Evolutionary conservation across 129 eudicot genomes (phyloP).

Genomic region (Artemisia argyi): DNA sequence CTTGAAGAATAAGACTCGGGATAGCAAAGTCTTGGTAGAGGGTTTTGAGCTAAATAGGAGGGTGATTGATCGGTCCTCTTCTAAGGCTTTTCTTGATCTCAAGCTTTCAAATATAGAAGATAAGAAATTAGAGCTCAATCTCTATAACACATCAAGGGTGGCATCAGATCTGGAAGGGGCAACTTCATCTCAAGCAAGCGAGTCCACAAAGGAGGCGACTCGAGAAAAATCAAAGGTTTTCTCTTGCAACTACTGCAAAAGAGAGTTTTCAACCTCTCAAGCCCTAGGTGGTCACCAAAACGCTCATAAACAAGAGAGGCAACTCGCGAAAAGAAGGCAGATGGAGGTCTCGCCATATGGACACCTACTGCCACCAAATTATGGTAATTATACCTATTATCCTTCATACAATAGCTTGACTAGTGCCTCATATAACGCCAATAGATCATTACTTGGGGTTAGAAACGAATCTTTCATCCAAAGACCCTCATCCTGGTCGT

Average conservation of each 20-base stretch:
- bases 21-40: conserved; percentile 22
- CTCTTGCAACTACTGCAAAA: conserved; percentile 56
- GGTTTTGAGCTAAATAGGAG: conserved; percentile 13
- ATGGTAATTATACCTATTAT: conserved; percentile 35
- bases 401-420: conserved; percentile 33
- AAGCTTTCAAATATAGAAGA: conserved; percentile 29
- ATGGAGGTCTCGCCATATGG: conserved; percentile 46
- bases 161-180: conserved; percentile 16
- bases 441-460: conserved; percentile 38
- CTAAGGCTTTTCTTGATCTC: conserved; percentile 41
- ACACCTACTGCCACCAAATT: conserved; percentile 33
- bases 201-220: conserved; percentile 42
- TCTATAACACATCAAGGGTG: conserved; percentile 31
- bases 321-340: conserved; percentile 54
- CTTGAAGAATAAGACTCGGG: conserved; percentile 30
- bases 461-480: conserved; percentile 42
- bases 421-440: conserved; percentile 24
- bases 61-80: conserved; percentile 19
- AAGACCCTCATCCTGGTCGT: conserved; percentile 46
- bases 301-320: conserved; percentile 75
- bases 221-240: conserved; percentile 46
- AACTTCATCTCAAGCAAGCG: conserved; percentile 37
- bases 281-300: conserved; percentile 83
- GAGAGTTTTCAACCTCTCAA: conserved; percentile 73
- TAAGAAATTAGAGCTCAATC: conserved; percentile 43